Conservation (phyloP, 805 yeast genomes). For the Candida boidinii region DNA sequence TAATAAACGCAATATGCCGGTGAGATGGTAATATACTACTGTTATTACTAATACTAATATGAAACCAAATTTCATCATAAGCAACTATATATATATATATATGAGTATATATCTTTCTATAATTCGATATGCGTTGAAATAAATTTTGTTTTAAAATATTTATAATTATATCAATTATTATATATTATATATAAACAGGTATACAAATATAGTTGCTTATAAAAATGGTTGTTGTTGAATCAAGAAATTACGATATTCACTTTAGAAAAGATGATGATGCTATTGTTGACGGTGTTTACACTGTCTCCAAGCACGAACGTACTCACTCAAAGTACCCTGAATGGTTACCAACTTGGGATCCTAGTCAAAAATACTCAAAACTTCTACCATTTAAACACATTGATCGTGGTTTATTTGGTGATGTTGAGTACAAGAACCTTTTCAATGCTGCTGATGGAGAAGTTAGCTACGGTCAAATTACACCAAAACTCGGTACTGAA, state of each 20-base stretch:
- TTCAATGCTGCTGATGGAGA: constrained; percentile 21
- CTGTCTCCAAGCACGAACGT: constrained; percentile 33
- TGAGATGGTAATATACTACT: too few species aligned
- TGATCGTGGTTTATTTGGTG: constrained; percentile 52
- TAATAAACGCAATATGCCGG: too few species aligned
- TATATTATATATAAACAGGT: too few species aligned
- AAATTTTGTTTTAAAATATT: too few species aligned
- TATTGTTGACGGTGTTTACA: constrained; percentile 36
- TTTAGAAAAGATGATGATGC: constrained; percentile 44
- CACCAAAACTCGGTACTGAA: constrained; percentile 64
- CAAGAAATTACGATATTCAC: constrained; percentile 29
- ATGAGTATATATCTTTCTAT: too few species aligned
- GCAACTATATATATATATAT: too few species aligned
- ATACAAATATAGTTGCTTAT: too few species aligned
- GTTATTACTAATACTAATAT: too few species aligned
- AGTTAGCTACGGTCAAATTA: constrained; percentile 30
- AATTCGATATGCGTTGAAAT: too few species aligned
- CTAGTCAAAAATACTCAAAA: constrained; percentile 40
- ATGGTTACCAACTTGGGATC: constrained; percentile 64
- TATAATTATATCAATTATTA: too few species aligned
- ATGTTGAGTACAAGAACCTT: constrained; percentile 37
- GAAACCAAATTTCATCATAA: too few species aligned
- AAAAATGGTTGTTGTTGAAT: too few species aligned
- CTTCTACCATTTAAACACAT: constrained; percentile 40
- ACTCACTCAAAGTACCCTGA: constrained; percentile 36